These are phyloP conservation scores for Cicer bijugum DNA, from an alignment of 306 rosid species.

Conservation along the genomic window DNA sequence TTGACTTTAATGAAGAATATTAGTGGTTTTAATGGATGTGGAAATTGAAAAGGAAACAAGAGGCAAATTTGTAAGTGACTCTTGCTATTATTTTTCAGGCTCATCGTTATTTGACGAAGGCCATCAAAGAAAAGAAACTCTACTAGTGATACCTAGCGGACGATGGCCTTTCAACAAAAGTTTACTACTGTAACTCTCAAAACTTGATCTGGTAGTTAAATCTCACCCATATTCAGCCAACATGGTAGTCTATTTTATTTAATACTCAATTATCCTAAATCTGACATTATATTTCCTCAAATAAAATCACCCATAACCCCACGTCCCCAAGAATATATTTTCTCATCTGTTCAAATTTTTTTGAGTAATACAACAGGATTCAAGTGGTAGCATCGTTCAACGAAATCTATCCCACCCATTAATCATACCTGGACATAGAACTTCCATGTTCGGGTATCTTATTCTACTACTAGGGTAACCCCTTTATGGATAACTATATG, in stretches of 20 bases:
- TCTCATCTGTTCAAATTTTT: not conserved
- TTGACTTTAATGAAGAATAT: not conserved
- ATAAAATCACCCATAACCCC: not conserved
- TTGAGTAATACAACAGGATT: not conserved
- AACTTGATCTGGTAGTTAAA: not conserved
- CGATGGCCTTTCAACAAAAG: constrained; percentile 10
- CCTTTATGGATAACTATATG: not conserved
- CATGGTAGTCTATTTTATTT: not conserved
- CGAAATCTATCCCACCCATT: not conserved
- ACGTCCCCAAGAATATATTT: not conserved
- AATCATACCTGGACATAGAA: constrained; percentile 1
- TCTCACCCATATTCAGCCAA: not conserved
- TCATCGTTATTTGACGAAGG: not conserved
- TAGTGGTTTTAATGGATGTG: not conserved
- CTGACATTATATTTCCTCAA: not conserved
- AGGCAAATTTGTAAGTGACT: not conserved
- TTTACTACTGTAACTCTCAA: not conserved
- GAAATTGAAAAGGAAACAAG: not conserved
- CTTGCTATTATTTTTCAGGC: not conserved
- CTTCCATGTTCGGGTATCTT: not conserved
- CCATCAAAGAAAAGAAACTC: constrained; percentile 16
- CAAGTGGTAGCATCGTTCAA: not conserved
- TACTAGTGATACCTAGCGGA: not conserved
- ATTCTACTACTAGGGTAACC: constrained; percentile 4
- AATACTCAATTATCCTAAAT: not conserved